Percentiles rank a stretch among this genome's conserved stretches.
These are phyloP conservation scores for Corymbia citriodora DNA, from an alignment of 441 rosid species.

Conservation along the genomic window DNA sequence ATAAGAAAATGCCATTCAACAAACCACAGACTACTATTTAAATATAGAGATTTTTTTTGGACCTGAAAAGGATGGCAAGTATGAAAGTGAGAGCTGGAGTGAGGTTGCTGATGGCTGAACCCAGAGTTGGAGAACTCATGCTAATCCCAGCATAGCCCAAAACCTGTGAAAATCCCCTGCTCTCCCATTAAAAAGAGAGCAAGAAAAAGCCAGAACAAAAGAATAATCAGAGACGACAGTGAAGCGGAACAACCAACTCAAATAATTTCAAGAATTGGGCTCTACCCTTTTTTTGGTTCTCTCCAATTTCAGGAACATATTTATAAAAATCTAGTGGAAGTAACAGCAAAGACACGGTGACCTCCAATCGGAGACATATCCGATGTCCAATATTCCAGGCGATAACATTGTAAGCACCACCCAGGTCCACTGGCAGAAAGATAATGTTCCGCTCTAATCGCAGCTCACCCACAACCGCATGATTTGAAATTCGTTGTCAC, in stretches of 20 bases:
- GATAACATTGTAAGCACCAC: not conserved
- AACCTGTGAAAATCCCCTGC: not conserved
- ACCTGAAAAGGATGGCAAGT: slow-evolving; percentile 46
- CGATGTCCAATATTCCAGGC: not conserved
- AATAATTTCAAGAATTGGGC: not conserved
- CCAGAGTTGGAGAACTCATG: slow-evolving; percentile 42
- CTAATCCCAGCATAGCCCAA: not conserved
- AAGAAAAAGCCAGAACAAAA: not conserved
- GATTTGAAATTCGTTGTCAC: not conserved
- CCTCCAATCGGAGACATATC: not conserved
- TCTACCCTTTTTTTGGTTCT: not conserved
- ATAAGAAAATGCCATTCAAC: not conserved
- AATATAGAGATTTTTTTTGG: not conserved
- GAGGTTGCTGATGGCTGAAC: slow-evolving; percentile 41
- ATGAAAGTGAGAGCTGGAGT: slow-evolving; percentile 43
- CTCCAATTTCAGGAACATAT: not conserved
- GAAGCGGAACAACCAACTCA: not conserved
- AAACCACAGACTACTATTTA: not conserved
- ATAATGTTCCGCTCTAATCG: not conserved
- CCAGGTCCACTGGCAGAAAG: not conserved
- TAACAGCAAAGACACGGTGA: not conserved
- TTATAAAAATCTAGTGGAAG: not conserved
- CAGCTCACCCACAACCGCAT: too few relatives aligned
- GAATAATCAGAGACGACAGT: not conserved
- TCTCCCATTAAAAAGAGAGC: not conserved